A percentile compares a stretch with the other conserved stretches of the same genome.
Evolutionary conservation across 2,329 filamentous ascomycete genomes (phyloP).

Genomic region (Colletotrichum sublineola): DNA sequence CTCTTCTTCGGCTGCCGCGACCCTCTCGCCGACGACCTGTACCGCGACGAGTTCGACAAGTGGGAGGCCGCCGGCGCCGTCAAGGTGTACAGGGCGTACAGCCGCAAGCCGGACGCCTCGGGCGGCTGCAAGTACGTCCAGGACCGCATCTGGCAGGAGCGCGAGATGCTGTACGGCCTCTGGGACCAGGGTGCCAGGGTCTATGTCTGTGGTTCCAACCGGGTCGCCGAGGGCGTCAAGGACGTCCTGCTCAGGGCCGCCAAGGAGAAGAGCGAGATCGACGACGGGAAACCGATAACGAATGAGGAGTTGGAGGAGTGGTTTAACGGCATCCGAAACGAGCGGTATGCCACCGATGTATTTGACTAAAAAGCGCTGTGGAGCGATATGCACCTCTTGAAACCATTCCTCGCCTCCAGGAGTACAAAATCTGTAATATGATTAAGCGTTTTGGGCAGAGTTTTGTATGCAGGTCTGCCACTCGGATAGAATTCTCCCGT

Average conservation of each 20-base stretch:
- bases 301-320: slow-evolving; percentile 57
- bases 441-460: neutral
- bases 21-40: slow-evolving; percentile 59
- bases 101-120: slow-evolving; percentile 56
- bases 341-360: slow-evolving; percentile 71
- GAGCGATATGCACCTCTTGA: neutral
- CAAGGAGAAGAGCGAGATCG: slow-evolving; percentile 46
- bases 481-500: neutral
- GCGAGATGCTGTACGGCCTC: slow-evolving; percentile 49
- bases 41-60: slow-evolving; percentile 56
- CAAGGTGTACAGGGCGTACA: slow-evolving; percentile 70
- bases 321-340: slow-evolving; percentile 65
- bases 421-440: neutral
- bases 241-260: slow-evolving; percentile 46
- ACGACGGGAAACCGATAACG: slow-evolving; percentile 46
- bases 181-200: slow-evolving; percentile 61
- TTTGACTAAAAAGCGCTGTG: slow-evolving; percentile 60
- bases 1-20: slow-evolving; percentile 65
- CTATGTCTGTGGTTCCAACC: slow-evolving; percentile 71
- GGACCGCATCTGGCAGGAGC: slow-evolving; percentile 56
- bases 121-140: slow-evolving; percentile 64
- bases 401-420: too few species aligned
- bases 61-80: slow-evolving; percentile 66
- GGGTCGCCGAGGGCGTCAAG: slow-evolving; percentile 58
- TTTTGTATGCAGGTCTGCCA: neutral